Conservation (phyloP, 2,329 filamentous ascomycete species). For the Drechslerella stenobrocha region DNA sequence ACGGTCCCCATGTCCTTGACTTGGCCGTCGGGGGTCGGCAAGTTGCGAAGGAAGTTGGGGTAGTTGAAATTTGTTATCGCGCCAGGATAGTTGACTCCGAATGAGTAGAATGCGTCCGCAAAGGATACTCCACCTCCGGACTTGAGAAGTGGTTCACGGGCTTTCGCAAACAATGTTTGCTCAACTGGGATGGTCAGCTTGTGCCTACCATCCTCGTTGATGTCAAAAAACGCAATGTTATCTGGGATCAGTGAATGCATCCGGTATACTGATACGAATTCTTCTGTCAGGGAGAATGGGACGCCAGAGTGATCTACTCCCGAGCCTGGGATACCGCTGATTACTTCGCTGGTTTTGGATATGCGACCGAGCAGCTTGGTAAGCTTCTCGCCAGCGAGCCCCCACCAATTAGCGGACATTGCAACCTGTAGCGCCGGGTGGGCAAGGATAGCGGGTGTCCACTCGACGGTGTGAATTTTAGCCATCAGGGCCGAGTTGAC, state of each 20-base stretch:
- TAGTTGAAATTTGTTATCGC: conserved; percentile 58
- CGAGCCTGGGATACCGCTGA: conserved; percentile 57
- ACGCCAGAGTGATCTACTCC: conserved; percentile 55
- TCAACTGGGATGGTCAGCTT: conserved; percentile 53
- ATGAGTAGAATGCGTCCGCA: conserved; percentile 58
- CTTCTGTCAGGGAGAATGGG: conserved; percentile 58
- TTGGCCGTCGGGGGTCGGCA: conserved; percentile 57
- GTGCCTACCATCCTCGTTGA: conserved; percentile 48
- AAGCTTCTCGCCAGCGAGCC: conserved; percentile 57
- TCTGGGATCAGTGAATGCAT: conserved; percentile 57
- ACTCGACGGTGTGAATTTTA: conserved; percentile 61
- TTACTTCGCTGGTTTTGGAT: conserved; percentile 56
- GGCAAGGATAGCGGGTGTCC: conserved; percentile 59
- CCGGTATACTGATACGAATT: conserved; percentile 58
- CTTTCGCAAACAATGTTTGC: conserved; percentile 55
- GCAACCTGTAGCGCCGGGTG: conserved; percentile 58
- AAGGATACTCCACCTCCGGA: conserved; percentile 53
- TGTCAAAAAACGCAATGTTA: conserved; percentile 53
- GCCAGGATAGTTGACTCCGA: conserved; percentile 60
- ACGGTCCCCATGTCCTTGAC: conserved; percentile 58
- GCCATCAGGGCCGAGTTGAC: conserved; percentile 60
- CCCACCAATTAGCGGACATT: conserved; percentile 60
- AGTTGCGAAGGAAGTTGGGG: conserved; percentile 57
- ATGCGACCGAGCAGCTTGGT: conserved; percentile 57
- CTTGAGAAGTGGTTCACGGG: conserved; percentile 53